Conservation (phyloP, 208 protist genomes). For the Ichthyophonus hoferi region DNA sequence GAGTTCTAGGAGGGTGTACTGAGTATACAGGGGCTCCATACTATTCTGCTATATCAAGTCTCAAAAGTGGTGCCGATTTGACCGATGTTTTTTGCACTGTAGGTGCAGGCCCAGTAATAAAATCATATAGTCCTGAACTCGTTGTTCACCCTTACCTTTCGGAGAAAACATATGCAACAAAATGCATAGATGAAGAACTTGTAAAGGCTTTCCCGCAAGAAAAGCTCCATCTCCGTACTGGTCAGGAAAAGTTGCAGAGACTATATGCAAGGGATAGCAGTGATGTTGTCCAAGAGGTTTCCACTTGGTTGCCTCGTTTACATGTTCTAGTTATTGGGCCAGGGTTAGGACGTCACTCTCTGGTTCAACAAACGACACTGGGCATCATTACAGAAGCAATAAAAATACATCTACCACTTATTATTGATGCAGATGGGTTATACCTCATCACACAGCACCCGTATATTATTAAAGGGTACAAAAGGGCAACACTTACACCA, state of each 20-base stretch:
- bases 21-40: slow-evolving; percentile 78
- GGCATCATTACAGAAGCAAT: slow-evolving; percentile 39
- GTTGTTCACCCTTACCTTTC: slow-evolving; percentile 67
- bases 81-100: slow-evolving; percentile 66
- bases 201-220: no score
- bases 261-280: no score
- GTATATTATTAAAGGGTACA: slow-evolving; percentile 45
- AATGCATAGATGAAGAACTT: slow-evolving; percentile 33
- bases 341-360: slow-evolving; percentile 59
- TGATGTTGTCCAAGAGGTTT: not conserved
- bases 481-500: slow-evolving; percentile 57
- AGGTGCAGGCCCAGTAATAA: slow-evolving; percentile 64
- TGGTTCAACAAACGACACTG: slow-evolving; percentile 33
- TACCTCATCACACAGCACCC: slow-evolving; percentile 38
- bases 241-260: no score
- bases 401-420: slow-evolving; percentile 43
- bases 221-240: no score
- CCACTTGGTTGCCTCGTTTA: slow-evolving; percentile 29
- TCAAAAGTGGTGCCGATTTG: slow-evolving; percentile 65
- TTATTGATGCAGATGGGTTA: slow-evolving; percentile 42
- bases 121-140: slow-evolving; percentile 70
- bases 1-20: slow-evolving; percentile 65
- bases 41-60: slow-evolving; percentile 60
- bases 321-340: slow-evolving; percentile 64
- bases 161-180: not conserved